A percentile compares a stretch with the other conserved stretches of the same genome.
Evolutionary conservation across 2,329 filamentous ascomycete genomes (phyloP).

Genomic region (Monilinia aucupariae): DNA sequence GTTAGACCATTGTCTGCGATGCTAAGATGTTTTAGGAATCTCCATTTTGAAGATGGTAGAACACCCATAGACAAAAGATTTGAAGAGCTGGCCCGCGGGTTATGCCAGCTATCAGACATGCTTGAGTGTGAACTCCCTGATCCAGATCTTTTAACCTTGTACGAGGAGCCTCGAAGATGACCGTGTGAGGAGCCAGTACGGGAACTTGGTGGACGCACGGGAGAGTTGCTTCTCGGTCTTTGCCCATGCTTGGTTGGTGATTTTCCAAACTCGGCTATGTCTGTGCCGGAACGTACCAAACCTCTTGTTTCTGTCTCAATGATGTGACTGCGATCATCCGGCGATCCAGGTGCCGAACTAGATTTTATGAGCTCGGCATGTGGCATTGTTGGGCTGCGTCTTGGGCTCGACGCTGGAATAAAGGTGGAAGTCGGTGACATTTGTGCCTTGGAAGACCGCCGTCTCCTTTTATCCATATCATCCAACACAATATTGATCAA

Average conservation of each 20-base stretch:
- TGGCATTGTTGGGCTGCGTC: conserved; percentile 57
- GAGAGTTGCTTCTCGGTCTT: conserved; percentile 73
- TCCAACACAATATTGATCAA: conserved; percentile 91
- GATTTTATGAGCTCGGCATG: conserved; percentile 64
- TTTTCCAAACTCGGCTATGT: conserved; percentile 26
- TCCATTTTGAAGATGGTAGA: conserved; percentile 84
- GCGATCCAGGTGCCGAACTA: conserved; percentile 52
- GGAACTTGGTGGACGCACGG: conserved; percentile 68
- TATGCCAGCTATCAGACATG: conserved; percentile 58
- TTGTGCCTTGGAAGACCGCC: conserved; percentile 81
- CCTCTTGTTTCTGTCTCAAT: conserved; percentile 26
- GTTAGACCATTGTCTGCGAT: conserved; percentile 88
- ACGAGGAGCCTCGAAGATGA: conserved; percentile 55
- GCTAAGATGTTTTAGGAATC: conserved; percentile 86
- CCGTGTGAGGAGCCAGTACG: conserved; percentile 55
- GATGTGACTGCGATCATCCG: conserved; percentile 34
- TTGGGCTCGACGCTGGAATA: conserved; percentile 51
- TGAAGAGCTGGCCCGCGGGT: conserved; percentile 65
- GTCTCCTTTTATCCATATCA: conserved; percentile 87
- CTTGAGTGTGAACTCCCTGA: conserved; percentile 91
- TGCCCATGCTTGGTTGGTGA: conserved; percentile 29
- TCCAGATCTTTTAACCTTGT: conserved; percentile 77
- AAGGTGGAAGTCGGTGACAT: conserved; percentile 71
- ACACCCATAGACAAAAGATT: conserved; percentile 68
- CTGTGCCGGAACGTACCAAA: conserved; percentile 33